A percentile compares a stretch with the other conserved stretches of the same genome.
These are phyloP conservation scores for Uncinocarpus reesii DNA, from an alignment of 2,329 filamentous ascomycete species.

Conservation along the genomic window DNA sequence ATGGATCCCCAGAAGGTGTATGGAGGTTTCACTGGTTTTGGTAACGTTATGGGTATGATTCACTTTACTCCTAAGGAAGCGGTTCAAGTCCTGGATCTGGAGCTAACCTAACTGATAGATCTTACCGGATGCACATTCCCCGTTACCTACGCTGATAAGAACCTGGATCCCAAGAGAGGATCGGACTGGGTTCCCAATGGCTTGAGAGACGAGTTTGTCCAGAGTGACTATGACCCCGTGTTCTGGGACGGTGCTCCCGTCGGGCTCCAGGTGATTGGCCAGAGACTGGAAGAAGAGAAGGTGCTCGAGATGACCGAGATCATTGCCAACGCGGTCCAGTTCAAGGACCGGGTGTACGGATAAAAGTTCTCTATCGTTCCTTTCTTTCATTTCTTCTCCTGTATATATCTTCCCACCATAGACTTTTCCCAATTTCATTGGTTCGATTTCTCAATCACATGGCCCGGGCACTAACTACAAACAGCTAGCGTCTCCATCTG, in stretches of 20 bases:
- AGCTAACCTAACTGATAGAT: conserved; percentile 4
- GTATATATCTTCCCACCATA: too few species aligned
- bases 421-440: too few species aligned
- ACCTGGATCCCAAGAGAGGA: conserved; percentile 16
- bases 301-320: conserved; percentile 26
- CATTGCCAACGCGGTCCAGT: not conserved
- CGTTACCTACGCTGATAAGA: conserved; percentile 42
- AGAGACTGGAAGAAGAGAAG: conserved; percentile 44
- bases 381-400: not conserved
- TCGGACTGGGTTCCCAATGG: conserved; percentile 23
- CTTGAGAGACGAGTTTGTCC: conserved; percentile 21
- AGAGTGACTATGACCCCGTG: conserved; percentile 36
- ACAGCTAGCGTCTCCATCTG: not conserved
- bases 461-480: not conserved
- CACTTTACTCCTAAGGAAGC: conserved; percentile 12
- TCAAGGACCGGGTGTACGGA: conserved; percentile 8
- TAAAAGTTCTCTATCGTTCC: not conserved
- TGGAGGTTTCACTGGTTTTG: conserved; percentile 21
- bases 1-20: conserved; percentile 19
- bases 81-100: not conserved
- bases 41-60: conserved; percentile 17
- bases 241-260: conserved; percentile 42
- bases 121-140: conserved; percentile 27
- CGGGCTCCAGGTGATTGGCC: conserved; percentile 39
- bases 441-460: too few species aligned